Percentiles rank a stretch among this genome's conserved stretches.
Conservation (phyloP, 371 early-diverging fungal species). For the Dentiscutata heterogama region DNA sequence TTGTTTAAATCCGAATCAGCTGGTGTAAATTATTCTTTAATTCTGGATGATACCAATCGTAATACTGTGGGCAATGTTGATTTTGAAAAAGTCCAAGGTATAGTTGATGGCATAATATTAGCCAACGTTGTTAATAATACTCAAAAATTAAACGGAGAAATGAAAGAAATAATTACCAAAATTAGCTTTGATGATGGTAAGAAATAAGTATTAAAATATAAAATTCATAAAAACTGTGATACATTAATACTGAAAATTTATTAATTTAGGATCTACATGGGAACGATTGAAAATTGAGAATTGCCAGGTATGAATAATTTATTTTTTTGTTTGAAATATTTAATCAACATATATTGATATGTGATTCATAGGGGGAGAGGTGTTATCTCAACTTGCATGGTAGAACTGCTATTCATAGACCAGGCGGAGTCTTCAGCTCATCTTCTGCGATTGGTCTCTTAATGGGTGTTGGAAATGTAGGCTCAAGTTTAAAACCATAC, state of each 20-base stretch:
- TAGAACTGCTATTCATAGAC: constrained; percentile 71
- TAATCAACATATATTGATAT: neutral
- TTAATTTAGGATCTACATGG: constrained; percentile 30
- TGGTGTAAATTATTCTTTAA: constrained; percentile 79
- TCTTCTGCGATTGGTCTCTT: constrained; percentile 87
- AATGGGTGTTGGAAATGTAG: constrained; percentile 93
- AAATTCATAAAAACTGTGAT: neutral
- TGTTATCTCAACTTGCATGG: constrained; percentile 84
- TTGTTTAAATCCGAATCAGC: constrained; percentile 87
- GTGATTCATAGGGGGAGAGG: neutral
- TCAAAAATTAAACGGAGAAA: constrained; percentile 65
- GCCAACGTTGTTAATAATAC: constrained; percentile 89
- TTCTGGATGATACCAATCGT: constrained; percentile 84
- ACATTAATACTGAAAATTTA: neutral
- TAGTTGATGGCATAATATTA: constrained; percentile 82
- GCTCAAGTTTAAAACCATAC: constrained; percentile 68
- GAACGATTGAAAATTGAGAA: neutral
- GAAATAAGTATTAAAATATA: neutral
- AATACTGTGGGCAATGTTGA: constrained; percentile 82
- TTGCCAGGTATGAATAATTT: neutral
- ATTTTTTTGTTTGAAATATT: neutral
- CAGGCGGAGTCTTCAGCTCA: constrained; percentile 75
- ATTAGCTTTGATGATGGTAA: constrained; percentile 92
- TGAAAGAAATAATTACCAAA: constrained; percentile 76
- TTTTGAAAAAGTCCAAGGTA: constrained; percentile 87